phyloP scores from a whole-genome alignment of 2,329 filamentous ascomycete species.

The Trichocomaceae sp. region DNA sequence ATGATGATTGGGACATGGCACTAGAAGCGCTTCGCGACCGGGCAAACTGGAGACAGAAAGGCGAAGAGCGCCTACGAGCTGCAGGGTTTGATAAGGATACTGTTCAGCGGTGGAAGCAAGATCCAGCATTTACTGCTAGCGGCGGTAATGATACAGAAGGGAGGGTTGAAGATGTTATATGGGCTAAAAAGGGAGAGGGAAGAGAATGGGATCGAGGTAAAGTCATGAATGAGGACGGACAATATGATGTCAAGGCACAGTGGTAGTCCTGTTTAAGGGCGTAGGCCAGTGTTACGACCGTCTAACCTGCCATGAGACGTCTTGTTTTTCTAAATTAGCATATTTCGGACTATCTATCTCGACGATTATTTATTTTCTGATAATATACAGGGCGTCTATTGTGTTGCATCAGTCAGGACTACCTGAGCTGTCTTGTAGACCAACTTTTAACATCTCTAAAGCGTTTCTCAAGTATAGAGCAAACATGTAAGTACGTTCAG shows the following conservation, averaged over 20 bases:
- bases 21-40: conserved; percentile 72
- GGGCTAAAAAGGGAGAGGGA: conserved; percentile 63
- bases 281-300: neutral
- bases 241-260: conserved; percentile 44
- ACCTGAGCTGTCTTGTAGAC: no score
- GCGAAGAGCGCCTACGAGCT: conserved; percentile 66
- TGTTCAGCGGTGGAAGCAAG: conserved; percentile 64
- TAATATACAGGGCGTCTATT: no score
- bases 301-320: neutral
- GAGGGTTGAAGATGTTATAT: conserved; percentile 63
- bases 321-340: no score
- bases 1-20: conserved; percentile 73
- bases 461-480: neutral
- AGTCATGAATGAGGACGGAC: conserved; percentile 50
- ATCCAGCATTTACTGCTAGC: conserved; percentile 48
- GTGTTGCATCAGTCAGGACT: no score
- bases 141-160: conserved; percentile 31
- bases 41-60: conserved; percentile 68
- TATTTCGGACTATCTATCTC: no score
- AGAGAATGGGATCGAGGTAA: conserved; percentile 64
- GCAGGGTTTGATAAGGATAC: conserved; percentile 74
- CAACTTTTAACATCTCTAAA: no score
- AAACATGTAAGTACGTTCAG: no score
- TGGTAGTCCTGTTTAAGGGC: conserved; percentile 34
- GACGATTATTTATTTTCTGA: no score